These are phyloP conservation scores for Aspergillus eucalypticola DNA, from an alignment of 2,329 filamentous ascomycete species.

Conservation along the genomic window DNA sequence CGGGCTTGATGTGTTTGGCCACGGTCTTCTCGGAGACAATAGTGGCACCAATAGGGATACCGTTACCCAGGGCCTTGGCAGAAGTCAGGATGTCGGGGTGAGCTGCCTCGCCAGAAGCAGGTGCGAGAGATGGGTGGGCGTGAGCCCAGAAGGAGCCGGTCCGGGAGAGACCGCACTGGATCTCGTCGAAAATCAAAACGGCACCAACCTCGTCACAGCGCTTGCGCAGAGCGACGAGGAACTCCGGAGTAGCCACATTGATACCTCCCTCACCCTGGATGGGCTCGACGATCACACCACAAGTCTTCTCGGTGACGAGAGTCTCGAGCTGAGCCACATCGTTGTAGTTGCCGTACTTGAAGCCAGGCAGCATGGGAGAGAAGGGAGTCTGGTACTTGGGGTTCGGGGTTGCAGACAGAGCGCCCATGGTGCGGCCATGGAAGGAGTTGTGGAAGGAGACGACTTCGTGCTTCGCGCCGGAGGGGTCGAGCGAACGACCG, in stretches of 20 bases:
- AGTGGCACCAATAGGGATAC: constrained; percentile 89
- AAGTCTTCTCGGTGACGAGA: constrained; percentile 81
- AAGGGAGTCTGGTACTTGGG: constrained; percentile 97
- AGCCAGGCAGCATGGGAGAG: constrained; percentile 91
- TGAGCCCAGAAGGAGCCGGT: constrained; percentile 94
- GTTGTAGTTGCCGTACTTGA: constrained; percentile 83
- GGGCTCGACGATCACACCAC: constrained; percentile 92
- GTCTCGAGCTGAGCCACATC: constrained; percentile 70
- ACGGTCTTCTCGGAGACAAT: constrained; percentile 65
- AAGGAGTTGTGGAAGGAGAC: constrained; percentile 92
- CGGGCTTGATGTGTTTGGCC: constrained; percentile 67
- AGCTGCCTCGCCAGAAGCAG: constrained; percentile 58
- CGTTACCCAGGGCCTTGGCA: constrained; percentile 94
- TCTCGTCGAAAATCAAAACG: constrained; percentile 92
- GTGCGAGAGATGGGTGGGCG: constrained; percentile 60
- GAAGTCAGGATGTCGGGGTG: constrained; percentile 94
- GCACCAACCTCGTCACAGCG: constrained; percentile 85
- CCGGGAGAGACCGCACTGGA: constrained; percentile 87
- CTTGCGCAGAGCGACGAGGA: constrained; percentile 77
- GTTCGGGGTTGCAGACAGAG: constrained; percentile 92
- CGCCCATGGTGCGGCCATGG: constrained; percentile 95
- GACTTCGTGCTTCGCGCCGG: constrained; percentile 74
- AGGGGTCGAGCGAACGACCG: constrained; percentile 72
- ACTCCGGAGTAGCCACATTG: constrained; percentile 77
- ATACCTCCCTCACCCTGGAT: constrained; percentile 97